These are phyloP conservation scores for Eutrema japonicum DNA, from an alignment of 345 rosid species.

Conservation along the genomic window DNA sequence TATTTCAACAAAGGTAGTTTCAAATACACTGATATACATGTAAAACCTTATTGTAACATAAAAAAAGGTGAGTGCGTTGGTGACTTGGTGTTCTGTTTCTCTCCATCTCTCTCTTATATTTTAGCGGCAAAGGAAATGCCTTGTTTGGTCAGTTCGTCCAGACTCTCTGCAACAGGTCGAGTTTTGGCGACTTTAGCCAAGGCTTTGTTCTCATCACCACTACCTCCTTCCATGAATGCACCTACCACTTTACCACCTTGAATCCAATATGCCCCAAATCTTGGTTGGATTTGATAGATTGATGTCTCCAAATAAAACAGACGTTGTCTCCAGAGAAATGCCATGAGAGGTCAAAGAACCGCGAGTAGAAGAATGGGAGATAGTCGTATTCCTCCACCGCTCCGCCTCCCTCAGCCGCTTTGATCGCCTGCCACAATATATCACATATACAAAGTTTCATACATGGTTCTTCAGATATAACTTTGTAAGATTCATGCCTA, in stretches of 20 bases:
- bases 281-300: conserved; percentile 61
- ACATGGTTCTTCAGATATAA: neutral
- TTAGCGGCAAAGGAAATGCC: conserved; percentile 87
- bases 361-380: conserved; percentile 95
- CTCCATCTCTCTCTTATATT: conserved; percentile 48
- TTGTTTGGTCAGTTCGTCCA: conserved; percentile 56
- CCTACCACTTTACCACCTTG: no score
- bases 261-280: conserved; percentile 91
- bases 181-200: no score
- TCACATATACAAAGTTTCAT: neutral
- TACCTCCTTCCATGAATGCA: no score
- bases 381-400: conserved; percentile 79
- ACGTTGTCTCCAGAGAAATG: conserved; percentile 97
- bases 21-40: conserved; percentile 22
- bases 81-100: neutral
- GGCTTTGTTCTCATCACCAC: no score
- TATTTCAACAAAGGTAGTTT: conserved; percentile 24
- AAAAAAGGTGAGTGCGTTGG: conserved; percentile 5
- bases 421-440: conserved; percentile 63
- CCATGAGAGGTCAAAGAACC: conserved; percentile 92
- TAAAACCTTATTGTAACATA: conserved; percentile 21
- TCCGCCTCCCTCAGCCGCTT: conserved; percentile 71
- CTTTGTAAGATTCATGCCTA: neutral
- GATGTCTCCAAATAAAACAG: conserved; percentile 80
- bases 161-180: no score